phyloP scores from a whole-genome alignment of 2,329 filamentous ascomycete species.

The Trichoderma breve region DNA sequence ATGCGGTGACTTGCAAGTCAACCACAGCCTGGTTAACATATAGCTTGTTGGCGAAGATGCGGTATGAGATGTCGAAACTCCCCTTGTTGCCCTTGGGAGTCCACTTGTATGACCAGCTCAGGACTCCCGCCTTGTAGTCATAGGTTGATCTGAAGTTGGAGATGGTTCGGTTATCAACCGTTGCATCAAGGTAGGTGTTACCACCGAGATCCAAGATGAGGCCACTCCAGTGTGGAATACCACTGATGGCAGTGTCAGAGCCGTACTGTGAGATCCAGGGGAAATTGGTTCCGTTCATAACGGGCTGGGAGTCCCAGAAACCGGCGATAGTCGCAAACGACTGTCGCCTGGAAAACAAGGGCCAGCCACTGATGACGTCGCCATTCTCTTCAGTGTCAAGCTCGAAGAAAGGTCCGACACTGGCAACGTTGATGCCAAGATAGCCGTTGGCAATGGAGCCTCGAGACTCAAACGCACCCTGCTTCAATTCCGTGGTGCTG shows the following conservation, averaged over 20 bases:
- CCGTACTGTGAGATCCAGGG: conserved; percentile 62
- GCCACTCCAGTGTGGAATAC: conserved; percentile 59
- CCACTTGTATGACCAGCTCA: conserved; percentile 67
- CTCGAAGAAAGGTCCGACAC: conserved; percentile 31
- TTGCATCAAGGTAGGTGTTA: conserved; percentile 57
- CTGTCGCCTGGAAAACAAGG: conserved; percentile 61
- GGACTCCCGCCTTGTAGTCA: conserved; percentile 60
- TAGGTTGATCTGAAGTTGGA: conserved; percentile 59
- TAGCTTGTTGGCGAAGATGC: conserved; percentile 64
- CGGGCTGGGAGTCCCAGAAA: conserved; percentile 61
- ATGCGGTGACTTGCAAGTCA: conserved; percentile 59
- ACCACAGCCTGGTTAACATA: conserved; percentile 54
- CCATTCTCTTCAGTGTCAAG: conserved; percentile 25
- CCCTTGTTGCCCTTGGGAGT: conserved; percentile 45
- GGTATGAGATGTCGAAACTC: conserved; percentile 60
- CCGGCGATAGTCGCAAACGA: conserved; percentile 66
- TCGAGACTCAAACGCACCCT: conserved; percentile 30
- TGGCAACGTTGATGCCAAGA: conserved; percentile 30
- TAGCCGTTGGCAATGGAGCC: conserved; percentile 33
- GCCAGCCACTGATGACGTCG: conserved; percentile 61
- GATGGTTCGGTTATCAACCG: conserved; percentile 57
- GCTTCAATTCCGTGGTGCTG: conserved; percentile 26
- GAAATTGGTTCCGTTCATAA: conserved; percentile 60
- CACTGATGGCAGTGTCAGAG: conserved; percentile 66
- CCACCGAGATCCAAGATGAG: conserved; percentile 52